A percentile compares a stretch with the other conserved stretches of the same genome.
Conservation (phyloP, 768 basidiomycete genomes). For the Lyophyllum shimeji region DNA sequence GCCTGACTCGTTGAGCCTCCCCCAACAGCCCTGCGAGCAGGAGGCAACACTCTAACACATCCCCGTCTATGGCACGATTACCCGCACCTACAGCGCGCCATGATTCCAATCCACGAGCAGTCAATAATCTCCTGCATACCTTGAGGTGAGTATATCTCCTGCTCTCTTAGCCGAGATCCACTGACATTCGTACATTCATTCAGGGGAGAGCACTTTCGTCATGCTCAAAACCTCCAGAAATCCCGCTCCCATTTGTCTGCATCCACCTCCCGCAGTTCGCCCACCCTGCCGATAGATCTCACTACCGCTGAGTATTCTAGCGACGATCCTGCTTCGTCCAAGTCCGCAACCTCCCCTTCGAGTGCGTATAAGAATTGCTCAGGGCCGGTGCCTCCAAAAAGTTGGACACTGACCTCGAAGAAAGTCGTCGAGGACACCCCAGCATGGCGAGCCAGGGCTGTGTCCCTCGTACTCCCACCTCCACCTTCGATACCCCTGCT, state of each 20-base stretch:
- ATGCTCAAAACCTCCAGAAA: slow-evolving; percentile 51
- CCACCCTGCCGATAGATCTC: slow-evolving; percentile 12
- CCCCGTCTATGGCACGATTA: background rate
- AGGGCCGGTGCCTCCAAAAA: slow-evolving; percentile 55
- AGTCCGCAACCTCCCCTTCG: background rate
- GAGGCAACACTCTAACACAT: too few relatives aligned
- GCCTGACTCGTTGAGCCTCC: too few relatives aligned
- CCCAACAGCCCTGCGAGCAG: too few relatives aligned
- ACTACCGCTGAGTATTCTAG: background rate
- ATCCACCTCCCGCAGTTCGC: slow-evolving; percentile 14
- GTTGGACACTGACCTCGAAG: slow-evolving; percentile 45
- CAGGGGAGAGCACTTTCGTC: slow-evolving; percentile 76
- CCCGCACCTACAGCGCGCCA: background rate
- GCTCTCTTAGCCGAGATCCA: background rate
- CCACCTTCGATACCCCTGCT: slow-evolving; percentile 45
- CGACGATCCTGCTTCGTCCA: background rate
- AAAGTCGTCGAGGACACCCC: slow-evolving; percentile 28
- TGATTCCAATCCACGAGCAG: slow-evolving; percentile 25
- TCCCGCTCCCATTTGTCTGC: slow-evolving; percentile 31
- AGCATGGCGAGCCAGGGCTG: slow-evolving; percentile 55
- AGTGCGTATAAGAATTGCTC: slow-evolving; percentile 28
- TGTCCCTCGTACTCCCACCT: slow-evolving; percentile 49
- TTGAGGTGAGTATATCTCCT: slow-evolving; percentile 40
- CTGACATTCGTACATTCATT: background rate
- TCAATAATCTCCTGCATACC: slow-evolving; percentile 51